phyloP scores from a whole-genome alignment of 148 eudicot species.

The Cornus florida region DNA sequence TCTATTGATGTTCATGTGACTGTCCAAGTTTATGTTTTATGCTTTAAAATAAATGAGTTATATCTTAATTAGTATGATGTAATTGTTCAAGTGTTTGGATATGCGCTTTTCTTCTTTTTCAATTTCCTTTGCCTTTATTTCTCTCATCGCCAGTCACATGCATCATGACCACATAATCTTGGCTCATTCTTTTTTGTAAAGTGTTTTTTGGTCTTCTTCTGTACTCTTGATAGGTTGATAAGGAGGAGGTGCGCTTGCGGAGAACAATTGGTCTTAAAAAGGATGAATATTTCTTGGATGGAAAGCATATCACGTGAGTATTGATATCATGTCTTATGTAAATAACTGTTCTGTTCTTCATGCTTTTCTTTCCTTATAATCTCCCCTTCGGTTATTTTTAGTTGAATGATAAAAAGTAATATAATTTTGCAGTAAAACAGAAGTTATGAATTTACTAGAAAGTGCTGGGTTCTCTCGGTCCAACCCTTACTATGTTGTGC shows the following conservation, averaged over 20 bases:
- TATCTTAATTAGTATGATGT: not conserved
- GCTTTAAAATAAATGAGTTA: too few relatives aligned
- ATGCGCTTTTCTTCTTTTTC: not conserved
- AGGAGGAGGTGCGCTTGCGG: constrained; percentile 92
- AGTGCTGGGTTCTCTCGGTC: constrained; percentile 99
- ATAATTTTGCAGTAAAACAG: constrained; percentile 73
- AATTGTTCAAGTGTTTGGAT: not conserved
- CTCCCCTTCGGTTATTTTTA: constrained; percentile 1
- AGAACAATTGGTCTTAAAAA: constrained; percentile 91
- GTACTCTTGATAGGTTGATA: constrained; percentile 66
- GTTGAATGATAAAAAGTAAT: constrained; percentile 8
- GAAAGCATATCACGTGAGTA: constrained; percentile 94
- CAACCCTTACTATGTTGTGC: constrained; percentile 98
- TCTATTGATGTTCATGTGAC: too few relatives aligned
- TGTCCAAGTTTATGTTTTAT: too few relatives aligned
- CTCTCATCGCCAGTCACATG: not conserved
- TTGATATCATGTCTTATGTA: not conserved
- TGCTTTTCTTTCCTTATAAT: not conserved
- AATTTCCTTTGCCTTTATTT: not conserved
- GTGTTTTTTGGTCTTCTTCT: not conserved
- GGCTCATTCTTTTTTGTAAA: not conserved
- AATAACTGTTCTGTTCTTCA: constrained; percentile 1
- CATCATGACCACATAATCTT: not conserved
- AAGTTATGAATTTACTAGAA: constrained; percentile 96
- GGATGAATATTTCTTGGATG: constrained; percentile 97